These are phyloP conservation scores for Pseudogymnoascus sp. DNA, from an alignment of 2,329 filamentous ascomycete species.

Conservation along the genomic window DNA sequence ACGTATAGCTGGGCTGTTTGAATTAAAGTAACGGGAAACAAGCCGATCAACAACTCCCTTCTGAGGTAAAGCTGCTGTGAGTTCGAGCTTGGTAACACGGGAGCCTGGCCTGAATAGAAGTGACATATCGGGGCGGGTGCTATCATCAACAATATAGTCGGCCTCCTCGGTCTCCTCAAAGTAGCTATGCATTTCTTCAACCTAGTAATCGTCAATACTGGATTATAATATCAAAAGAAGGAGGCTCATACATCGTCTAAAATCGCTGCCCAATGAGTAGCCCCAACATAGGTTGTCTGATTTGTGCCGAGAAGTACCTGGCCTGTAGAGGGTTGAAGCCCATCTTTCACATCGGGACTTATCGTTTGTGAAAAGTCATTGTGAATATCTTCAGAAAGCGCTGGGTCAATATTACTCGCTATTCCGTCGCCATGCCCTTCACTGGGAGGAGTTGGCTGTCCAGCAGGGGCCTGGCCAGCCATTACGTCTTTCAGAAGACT, in stretches of 20 bases:
- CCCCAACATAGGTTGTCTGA: slow-evolving; percentile 49
- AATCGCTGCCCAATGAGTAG: slow-evolving; percentile 56
- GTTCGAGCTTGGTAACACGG: slow-evolving; percentile 37
- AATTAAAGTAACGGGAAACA: slow-evolving; percentile 48
- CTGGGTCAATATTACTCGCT: background rate
- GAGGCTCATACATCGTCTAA: slow-evolving; percentile 47
- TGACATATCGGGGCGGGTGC: slow-evolving; percentile 30
- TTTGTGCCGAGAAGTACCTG: slow-evolving; percentile 41
- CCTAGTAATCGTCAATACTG: slow-evolving; percentile 34
- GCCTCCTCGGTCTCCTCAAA: slow-evolving; percentile 39
- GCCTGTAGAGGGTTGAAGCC: slow-evolving; percentile 23
- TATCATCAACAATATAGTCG: slow-evolving; percentile 26
- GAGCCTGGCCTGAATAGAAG: slow-evolving; percentile 37
- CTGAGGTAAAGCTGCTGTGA: slow-evolving; percentile 44
- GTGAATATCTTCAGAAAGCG: background rate
- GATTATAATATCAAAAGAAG: background rate
- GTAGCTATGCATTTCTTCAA: slow-evolving; percentile 53
- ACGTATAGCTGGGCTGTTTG: slow-evolving; percentile 48
- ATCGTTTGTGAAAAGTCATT: slow-evolving; percentile 1
- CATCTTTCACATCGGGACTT: slow-evolving; percentile 19
- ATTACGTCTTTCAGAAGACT: slow-evolving; percentile 53
- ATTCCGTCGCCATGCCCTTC: background rate
- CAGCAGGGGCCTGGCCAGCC: slow-evolving; percentile 19
- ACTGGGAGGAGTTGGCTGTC: background rate
- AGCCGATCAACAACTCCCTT: slow-evolving; percentile 43